Evolutionary conservation across 371 early-diverging fungal species (phyloP).

Genomic region (Conidiobolus incongruus): DNA sequence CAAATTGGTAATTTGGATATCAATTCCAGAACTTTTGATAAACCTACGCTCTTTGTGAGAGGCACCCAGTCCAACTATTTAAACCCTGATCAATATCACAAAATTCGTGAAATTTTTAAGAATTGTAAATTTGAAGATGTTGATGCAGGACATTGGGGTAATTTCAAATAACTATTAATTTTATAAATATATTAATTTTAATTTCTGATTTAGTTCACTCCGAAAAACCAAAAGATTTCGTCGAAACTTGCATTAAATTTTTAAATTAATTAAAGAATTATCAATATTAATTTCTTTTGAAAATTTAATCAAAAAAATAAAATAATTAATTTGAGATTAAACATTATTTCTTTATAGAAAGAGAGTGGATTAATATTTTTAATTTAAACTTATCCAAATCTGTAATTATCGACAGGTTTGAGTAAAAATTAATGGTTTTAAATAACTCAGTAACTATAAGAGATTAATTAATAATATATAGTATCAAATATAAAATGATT

Average conservation of each 20-base stretch:
- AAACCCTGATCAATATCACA: conserved; percentile 15
- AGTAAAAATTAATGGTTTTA: too few relatives aligned
- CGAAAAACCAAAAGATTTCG: conserved; percentile 46
- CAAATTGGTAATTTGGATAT: conserved; percentile 19
- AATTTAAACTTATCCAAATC: too few relatives aligned
- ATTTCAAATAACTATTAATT: conserved; percentile 6
- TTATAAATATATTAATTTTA: conserved; percentile 1
- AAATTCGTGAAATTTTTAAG: conserved; percentile 39
- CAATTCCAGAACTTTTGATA: conserved; percentile 12
- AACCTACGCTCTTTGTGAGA: conserved; percentile 54
- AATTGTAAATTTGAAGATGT: conserved; percentile 27
- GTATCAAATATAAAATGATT: too few relatives aligned
- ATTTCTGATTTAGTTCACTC: conserved; percentile 50
- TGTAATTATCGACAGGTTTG: too few relatives aligned
- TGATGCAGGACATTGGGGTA: conserved; percentile 80
- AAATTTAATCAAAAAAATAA: too few relatives aligned
- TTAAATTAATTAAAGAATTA: too few relatives aligned
- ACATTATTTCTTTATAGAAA: too few relatives aligned
- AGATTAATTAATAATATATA: too few relatives aligned
- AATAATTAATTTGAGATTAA: too few relatives aligned
- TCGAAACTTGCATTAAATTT: conserved; percentile 5
- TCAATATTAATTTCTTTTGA: too few relatives aligned
- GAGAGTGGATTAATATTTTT: too few relatives aligned
- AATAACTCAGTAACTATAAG: too few relatives aligned
- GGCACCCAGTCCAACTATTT: conserved; percentile 51